Conservation (phyloP, 2,329 filamentous ascomycete species). For the Cytospora schulzeri region DNA sequence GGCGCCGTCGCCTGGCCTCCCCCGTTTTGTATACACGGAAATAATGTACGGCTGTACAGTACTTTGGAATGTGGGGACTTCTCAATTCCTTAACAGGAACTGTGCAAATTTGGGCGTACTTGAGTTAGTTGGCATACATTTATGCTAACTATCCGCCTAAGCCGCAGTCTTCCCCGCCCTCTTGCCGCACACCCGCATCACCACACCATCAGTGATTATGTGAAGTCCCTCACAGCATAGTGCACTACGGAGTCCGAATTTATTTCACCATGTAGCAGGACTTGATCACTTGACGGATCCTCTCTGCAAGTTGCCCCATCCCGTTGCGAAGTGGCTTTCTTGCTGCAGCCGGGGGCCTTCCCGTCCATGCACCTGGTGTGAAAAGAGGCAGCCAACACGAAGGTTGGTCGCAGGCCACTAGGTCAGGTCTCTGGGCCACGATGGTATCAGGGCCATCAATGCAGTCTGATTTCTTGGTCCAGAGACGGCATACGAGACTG, state of each 20-base stretch:
- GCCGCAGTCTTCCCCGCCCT: background rate
- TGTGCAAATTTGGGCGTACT: background rate
- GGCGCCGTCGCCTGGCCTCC: background rate
- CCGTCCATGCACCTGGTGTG: background rate
- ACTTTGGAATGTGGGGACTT: too few relatives aligned
- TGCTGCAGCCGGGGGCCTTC: conserved; percentile 2
- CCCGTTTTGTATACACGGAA: background rate
- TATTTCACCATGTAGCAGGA: background rate
- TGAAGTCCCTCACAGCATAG: conserved; percentile 2
- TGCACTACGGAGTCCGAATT: background rate
- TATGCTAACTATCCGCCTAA: background rate
- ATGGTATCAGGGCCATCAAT: conserved; percentile 11
- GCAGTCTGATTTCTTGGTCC: conserved; percentile 4
- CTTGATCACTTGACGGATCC: conserved; percentile 17
- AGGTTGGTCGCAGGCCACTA: background rate
- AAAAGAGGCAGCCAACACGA: conserved; percentile 15
- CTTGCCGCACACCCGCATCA: background rate
- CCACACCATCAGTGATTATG: background rate
- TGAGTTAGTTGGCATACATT: background rate
- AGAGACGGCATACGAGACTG: background rate
- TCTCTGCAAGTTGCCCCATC: conserved; percentile 16
- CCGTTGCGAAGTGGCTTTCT: conserved; percentile 5
- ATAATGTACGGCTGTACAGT: too few relatives aligned
- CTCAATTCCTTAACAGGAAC: background rate
- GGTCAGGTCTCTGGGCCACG: background rate